Base-by-base conservation (phyloP, 106 monocot genomes). In the Phalaenopsis aphrodite region DNA sequence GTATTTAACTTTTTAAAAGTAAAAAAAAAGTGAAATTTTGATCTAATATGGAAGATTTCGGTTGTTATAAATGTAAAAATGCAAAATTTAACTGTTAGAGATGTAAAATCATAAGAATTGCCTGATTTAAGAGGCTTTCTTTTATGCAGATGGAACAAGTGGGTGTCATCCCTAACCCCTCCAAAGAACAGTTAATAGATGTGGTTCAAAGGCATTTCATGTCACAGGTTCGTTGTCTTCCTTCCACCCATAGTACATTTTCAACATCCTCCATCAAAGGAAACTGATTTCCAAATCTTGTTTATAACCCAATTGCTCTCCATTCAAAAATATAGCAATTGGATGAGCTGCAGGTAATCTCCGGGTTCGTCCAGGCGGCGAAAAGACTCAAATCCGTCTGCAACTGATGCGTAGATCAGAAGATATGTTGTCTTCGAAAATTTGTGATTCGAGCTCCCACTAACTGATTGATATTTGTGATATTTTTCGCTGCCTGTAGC, bases 151-250 rank as follows among this genome's bases (percentile, higher is more conserved):
- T 74, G 74, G 74, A 52, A 52, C 81, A 89, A 88, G 69, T 93
- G 81, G 84, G 82, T 78, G 82, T 83, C 3, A 80, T 73, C 82
- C 91, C 88, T 48, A 91, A 91, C 81, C 94, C 94, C n/a, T 94
- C 94, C 11, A 94, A 89, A 77, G 91, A 94, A 80, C 91, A 94
- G 86, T 67, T 94, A 84, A 80, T 94, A 18, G 90, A 91, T 52
- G 88, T 79, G 3, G 94, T 94, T 76, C 87, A 94, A 85, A 89
- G 91, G 82, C 94, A 94, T 84, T 94, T 94, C 81, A 82, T 85
- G 83, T 91, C 94, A 41, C 91, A 89, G 91, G 94, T 94, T 78
- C 8, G 4, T 41, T 4, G 3, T 41, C 52, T 52, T 52, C 52
- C 52, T 12, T 3, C 15, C 52, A 12, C 12, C 3, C 52, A 52